Evolutionary conservation across 305 asterid species (phyloP), one percentile per base, ranked within the genome.

Genomic region (Fraxinus dipetala): DNA sequence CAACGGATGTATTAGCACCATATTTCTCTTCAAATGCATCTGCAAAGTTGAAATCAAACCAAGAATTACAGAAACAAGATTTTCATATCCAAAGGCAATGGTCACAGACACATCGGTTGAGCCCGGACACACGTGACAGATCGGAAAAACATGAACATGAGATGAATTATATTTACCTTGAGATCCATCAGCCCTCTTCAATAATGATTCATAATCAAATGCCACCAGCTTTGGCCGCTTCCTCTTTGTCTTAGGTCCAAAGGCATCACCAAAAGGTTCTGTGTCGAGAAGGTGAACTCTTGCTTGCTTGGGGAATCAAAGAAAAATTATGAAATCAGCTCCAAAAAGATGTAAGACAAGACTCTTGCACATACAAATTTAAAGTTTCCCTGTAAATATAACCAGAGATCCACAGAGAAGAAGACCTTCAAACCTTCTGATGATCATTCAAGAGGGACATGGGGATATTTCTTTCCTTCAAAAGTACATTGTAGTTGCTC

Each of bases 201-300:
- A 78, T 76, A 96, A 84, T 80, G 98, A 86, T 56, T 90, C 98
- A 80, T 92, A 91, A 91, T 92, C 95, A 67, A 90, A 86, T 79
- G 91, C 97, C 78, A 90, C 69, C 77, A 93, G 91, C 80, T 87
- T 93, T 3, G 98, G 98, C 75, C 93, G 91, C 85, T 96, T 94
- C 88, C 99, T 90, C 90, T 92, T 96, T 32, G 89, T 84, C 87
- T 96, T 94, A 18, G 98, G 91, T 76, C 99, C 99, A 85, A 96
- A 96, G 22, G 94, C 90, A 88, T 96, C 98, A 82, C 97, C 82
- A 79, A 94, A 96, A 83, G 99, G 91, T 85, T 93, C 90, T 28
- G 94, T 96, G 87, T 94, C 98, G 54, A 94, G 94, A 78, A 96
- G 97, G 89, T 96, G 99, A 86, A 91, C 98, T 88, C 97, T 89